Percentiles rank a stretch among this genome's conserved stretches.
Evolutionary conservation across 2,329 filamentous ascomycete species (phyloP).

Genomic region (Lasiodiplodia sp.): DNA sequence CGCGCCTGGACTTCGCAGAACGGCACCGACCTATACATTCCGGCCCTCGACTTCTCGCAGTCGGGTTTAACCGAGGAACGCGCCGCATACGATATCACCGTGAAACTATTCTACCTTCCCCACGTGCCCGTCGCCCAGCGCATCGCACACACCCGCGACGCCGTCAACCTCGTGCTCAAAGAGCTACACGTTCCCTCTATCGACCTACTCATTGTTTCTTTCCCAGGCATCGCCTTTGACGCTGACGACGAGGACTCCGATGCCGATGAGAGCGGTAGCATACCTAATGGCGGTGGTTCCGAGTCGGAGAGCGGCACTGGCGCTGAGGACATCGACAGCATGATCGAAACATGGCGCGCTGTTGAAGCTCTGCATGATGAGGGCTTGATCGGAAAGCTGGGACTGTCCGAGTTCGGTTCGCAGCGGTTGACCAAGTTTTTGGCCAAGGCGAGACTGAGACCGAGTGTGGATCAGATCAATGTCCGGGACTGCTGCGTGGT

Average conservation of each 20-base stretch:
- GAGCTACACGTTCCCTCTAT: slow-evolving; percentile 79
- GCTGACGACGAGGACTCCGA: slow-evolving; percentile 85
- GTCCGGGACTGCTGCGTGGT: slow-evolving; percentile 95
- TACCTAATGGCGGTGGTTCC: slow-evolving; percentile 24
- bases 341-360: slow-evolving; percentile 72
- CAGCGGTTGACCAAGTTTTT: slow-evolving; percentile 83
- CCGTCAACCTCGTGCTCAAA: slow-evolving; percentile 79
- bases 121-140: slow-evolving; percentile 70
- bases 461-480: slow-evolving; percentile 94
- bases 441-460: slow-evolving; percentile 71
- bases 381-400: slow-evolving; percentile 77
- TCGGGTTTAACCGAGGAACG: slow-evolving; percentile 81
- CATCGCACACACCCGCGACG: slow-evolving; percentile 75
- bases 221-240: slow-evolving; percentile 92
- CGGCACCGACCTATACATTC: slow-evolving; percentile 70
- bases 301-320: slow-evolving; percentile 41
- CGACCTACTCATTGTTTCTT: slow-evolving; percentile 90
- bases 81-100: slow-evolving; percentile 88
- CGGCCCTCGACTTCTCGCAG: slow-evolving; percentile 75
- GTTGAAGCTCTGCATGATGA: slow-evolving; percentile 76
- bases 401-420: slow-evolving; percentile 89
- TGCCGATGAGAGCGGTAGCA: slow-evolving; percentile 46
- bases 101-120: slow-evolving; percentile 93
- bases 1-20: slow-evolving; percentile 71
- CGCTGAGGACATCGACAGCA: slow-evolving; percentile 64